phyloP scores from a whole-genome alignment of 352 stramenopile species.

The Elongisporangium anandrum region DNA sequence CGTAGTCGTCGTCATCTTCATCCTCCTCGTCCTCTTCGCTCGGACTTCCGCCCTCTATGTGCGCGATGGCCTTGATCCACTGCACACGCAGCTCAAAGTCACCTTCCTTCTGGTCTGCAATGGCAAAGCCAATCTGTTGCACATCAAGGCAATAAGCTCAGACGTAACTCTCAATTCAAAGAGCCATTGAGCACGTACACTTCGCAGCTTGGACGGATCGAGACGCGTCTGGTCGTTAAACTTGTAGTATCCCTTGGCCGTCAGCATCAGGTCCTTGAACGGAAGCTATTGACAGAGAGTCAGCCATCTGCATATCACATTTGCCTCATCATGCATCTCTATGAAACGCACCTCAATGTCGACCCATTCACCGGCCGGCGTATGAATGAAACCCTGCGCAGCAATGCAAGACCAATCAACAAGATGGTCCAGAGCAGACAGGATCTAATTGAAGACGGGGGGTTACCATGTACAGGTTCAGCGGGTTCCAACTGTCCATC shows the following conservation, averaged over 20 bases:
- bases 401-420: neutral
- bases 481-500: slow-evolving; percentile 84
- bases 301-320: neutral
- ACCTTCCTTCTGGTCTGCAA: slow-evolving; percentile 83
- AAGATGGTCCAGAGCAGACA: neutral
- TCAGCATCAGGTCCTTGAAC: slow-evolving; percentile 79
- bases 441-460: neutral
- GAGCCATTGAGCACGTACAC: slow-evolving; percentile 25
- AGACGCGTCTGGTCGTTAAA: slow-evolving; percentile 71
- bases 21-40: slow-evolving; percentile 23
- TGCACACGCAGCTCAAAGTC: slow-evolving; percentile 81
- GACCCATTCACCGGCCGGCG: slow-evolving; percentile 77
- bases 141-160: neutral
- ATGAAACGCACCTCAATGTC: slow-evolving; percentile 73
- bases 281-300: slow-evolving; percentile 32
- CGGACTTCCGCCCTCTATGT: slow-evolving; percentile 32
- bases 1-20: slow-evolving; percentile 19
- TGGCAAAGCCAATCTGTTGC: slow-evolving; percentile 75
- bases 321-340: neutral
- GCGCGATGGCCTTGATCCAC: slow-evolving; percentile 82
- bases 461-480: slow-evolving; percentile 83
- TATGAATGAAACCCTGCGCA: slow-evolving; percentile 73
- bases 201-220: slow-evolving; percentile 71
- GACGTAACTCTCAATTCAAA: neutral
- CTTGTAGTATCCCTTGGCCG: slow-evolving; percentile 79